A percentile compares a stretch with the other conserved stretches of the same genome.
Conservation (phyloP, 257 asterid species). For the Primulina eburnea region DNA sequence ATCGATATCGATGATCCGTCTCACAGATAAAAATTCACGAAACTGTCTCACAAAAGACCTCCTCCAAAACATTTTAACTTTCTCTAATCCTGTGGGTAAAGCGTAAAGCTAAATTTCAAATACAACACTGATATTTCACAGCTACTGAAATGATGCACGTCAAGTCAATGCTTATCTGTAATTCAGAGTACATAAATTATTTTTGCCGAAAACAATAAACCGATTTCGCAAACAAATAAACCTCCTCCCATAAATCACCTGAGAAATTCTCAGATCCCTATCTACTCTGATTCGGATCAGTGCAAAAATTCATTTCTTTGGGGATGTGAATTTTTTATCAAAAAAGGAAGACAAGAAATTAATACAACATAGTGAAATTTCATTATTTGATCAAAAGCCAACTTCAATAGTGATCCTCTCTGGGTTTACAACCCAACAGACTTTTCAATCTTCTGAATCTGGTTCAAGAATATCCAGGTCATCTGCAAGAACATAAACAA, state of each 20-base stretch:
- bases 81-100: too few species aligned
- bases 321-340: constrained; percentile 24
- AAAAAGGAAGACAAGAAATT: constrained; percentile 9
- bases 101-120: too few species aligned
- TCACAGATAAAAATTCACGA: too few species aligned
- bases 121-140: too few species aligned
- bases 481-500: constrained; percentile 45
- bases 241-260: constrained; percentile 15
- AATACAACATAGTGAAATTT: constrained; percentile 21
- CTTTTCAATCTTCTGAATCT: constrained; percentile 68
- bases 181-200: constrained; percentile 25
- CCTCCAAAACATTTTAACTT: too few species aligned
- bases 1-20: too few species aligned
- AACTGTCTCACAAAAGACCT: too few species aligned
- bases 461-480: constrained; percentile 96
- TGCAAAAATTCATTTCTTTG: constrained; percentile 23
- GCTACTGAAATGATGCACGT: too few species aligned
- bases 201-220: constrained; percentile 24
- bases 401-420: constrained; percentile 9
- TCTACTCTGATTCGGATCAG: constrained; percentile 28
- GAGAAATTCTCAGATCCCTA: constrained; percentile 25
- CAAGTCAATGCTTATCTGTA: too few species aligned
- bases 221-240: constrained; percentile 16
- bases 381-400: constrained; percentile 32
- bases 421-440: constrained; percentile 49